Base-by-base conservation (phyloP, 2,329 filamentous ascomycete species). In the Microthyrium microscopicum region DNA sequence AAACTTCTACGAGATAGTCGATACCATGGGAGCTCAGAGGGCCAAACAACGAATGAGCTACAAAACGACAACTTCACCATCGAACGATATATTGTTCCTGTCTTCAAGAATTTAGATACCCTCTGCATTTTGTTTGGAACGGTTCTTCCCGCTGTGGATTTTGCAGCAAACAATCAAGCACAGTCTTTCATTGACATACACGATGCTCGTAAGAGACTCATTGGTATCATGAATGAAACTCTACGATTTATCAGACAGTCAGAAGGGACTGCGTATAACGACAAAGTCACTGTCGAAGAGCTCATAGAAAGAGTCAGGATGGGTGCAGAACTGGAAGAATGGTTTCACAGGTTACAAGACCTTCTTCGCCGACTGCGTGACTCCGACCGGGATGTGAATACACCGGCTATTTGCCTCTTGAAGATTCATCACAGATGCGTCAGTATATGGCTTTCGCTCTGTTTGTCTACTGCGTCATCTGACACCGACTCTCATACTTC, bases 61-160 rank as follows among this genome's bases (percentile, higher is more conserved):
- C 11, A 16, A n/a, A 16, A 19, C 5, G 25, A 35, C 17, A 15
- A 21, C 17, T 13, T 9, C 13, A 31, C 11, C 16, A 29, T 29
- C 26, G 25, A 37, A 19, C 13, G 19, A 24, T 20, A 29, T 5
- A 20, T 35, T 16, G 27, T 35, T 15, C 33, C 27, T 15, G 31
- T 35, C 11, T 35, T 35, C 13, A 19, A 28, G 6, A 25, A 28
- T 7, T 15, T 35, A 12, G 31, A 35, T 22, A 22, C 31, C 26
- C 33, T 35, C 8, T 35, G 26, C 11, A 30, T 28, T 24, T 22
- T 35, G 5, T 35, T 35, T 20, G 33, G 33, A n/a, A n/a, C n/a
- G n/a, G n/a, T n/a, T 15, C 33, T 26, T 5, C 33, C 16, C 12
- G 24, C 33, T 15, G 16, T 35, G 27, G 27, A 20, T 6, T 19